Percentiles rank a stretch among this genome's conserved stretches.
Conservation (phyloP, 75 land plant genomes). For the Pinus albicaulis region DNA sequence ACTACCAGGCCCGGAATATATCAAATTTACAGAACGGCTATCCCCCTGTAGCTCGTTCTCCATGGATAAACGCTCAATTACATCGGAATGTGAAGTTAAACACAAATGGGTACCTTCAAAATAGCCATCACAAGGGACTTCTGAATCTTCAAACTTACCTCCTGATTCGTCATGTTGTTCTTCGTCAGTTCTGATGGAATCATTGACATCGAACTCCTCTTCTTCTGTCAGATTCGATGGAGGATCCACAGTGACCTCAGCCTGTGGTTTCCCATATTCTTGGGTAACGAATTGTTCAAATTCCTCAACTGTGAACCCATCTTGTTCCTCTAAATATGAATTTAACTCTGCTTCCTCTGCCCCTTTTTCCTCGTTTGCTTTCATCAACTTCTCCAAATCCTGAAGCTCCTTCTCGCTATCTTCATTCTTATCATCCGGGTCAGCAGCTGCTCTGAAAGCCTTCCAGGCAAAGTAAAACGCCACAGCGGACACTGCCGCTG, state of each 20-base stretch:
- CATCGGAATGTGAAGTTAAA: neutral
- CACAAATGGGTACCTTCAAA: neutral
- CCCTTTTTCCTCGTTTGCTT: neutral
- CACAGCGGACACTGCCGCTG: neutral
- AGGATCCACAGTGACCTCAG: neutral
- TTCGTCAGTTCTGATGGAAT: neutral
- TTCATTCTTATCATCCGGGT: neutral
- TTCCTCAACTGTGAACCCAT: neutral
- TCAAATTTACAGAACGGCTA: neutral
- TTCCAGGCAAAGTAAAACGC: constrained; percentile 9
- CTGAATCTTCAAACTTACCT: neutral
- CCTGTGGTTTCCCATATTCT: neutral
- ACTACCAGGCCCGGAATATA: too few species aligned
- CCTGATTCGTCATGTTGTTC: neutral
- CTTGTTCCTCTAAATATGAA: neutral
- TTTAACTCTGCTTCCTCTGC: neutral
- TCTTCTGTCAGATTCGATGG: neutral
- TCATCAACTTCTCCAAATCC: constrained; percentile 5
- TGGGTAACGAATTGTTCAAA: neutral
- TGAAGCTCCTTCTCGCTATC: neutral
- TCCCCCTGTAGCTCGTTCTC: neutral
- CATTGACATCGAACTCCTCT: neutral
- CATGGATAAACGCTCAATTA: neutral
- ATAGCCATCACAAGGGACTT: neutral
- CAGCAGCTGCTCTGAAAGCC: constrained; percentile 1